A percentile compares a stretch with the other conserved stretches of the same genome.
phyloP scores from a whole-genome alignment of 2,329 filamentous ascomycete species.

The Cryphonectria nitschkei region DNA sequence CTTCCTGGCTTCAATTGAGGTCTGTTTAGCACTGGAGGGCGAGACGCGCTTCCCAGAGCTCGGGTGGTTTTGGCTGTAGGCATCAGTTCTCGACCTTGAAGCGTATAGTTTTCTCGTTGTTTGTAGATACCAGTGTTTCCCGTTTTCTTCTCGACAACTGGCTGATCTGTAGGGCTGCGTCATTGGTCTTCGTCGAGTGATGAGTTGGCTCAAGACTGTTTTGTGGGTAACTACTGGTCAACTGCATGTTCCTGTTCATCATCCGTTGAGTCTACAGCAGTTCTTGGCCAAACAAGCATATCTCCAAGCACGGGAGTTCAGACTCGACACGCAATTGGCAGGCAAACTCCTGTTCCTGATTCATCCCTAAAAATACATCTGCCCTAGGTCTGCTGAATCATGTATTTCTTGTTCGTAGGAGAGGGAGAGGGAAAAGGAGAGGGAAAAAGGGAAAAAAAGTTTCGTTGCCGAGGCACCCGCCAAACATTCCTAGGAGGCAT shows the following conservation, averaged over 20 bases:
- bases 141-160: background rate
- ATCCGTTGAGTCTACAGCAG: background rate
- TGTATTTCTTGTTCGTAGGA: background rate
- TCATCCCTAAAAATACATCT: background rate
- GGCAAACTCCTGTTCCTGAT: background rate
- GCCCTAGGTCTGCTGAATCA: background rate
- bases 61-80: background rate
- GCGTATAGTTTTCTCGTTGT: background rate
- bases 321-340: background rate
- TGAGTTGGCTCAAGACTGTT: background rate
- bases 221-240: background rate
- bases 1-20: background rate
- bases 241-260: background rate
- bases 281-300: background rate
- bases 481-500: background rate
- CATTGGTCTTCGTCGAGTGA: background rate
- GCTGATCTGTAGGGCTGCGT: background rate
- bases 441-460: background rate
- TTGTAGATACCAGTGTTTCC: background rate
- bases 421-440: background rate
- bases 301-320: background rate
- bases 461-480: background rate
- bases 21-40: background rate
- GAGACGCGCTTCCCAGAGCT: background rate
- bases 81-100: background rate